phyloP scores from a whole-genome alignment of 108 stramenopile species.

The Schizochytrium sp. region DNA sequence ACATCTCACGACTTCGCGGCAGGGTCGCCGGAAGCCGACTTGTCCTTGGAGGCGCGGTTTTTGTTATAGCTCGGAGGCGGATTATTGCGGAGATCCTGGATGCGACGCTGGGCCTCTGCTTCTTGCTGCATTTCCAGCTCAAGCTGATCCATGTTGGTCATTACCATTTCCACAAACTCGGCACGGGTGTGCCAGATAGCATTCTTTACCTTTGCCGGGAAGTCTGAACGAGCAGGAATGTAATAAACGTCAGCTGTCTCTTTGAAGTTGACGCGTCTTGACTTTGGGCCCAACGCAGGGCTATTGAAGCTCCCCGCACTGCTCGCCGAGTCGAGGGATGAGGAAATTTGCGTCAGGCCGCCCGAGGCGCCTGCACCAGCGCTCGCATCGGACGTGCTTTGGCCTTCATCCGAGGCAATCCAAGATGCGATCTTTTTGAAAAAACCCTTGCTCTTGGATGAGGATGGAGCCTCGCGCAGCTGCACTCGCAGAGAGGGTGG shows the following conservation, averaged over 20 bases:
- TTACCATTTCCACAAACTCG: slow-evolving; percentile 13
- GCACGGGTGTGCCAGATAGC: neutral
- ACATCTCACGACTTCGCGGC: neutral
- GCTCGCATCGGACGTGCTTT: neutral
- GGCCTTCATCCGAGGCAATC: neutral
- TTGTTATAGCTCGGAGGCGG: neutral
- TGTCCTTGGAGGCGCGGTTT: neutral
- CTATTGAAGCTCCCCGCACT: neutral
- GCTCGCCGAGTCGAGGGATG: neutral
- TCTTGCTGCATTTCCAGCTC: slow-evolving; percentile 7
- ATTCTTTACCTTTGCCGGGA: neutral
- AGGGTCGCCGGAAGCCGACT: neutral
- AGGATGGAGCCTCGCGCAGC: neutral
- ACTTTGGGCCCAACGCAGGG: neutral
- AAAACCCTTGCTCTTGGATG: neutral
- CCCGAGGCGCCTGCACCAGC: neutral
- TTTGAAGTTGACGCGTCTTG: neutral
- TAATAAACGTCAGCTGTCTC: neutral
- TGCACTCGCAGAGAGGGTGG: neutral
- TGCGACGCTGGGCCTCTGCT: neutral
- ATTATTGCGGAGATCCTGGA: neutral
- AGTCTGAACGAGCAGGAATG: neutral
- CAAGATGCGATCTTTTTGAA: neutral
- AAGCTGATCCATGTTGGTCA: slow-evolving; percentile 8
- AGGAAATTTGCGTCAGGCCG: neutral